A percentile compares a stretch with the other conserved stretches of the same genome.
Evolutionary conservation across 2,329 filamentous ascomycete genomes (phyloP).

Genomic region (Leptographium flavum): DNA sequence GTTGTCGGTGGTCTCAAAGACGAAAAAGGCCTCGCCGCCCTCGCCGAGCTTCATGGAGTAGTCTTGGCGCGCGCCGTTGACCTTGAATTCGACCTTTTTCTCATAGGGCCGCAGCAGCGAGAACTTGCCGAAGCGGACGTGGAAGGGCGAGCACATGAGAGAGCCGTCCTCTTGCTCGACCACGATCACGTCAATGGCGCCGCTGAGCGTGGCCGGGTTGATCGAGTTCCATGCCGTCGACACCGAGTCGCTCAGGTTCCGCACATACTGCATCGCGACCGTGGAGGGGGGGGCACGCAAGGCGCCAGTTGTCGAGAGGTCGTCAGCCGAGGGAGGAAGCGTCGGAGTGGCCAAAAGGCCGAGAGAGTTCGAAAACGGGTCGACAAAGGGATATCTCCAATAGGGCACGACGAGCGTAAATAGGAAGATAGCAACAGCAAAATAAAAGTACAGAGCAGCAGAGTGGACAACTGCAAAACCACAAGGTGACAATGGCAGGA

Average conservation of each 20-base stretch:
- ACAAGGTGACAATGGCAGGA: no score
- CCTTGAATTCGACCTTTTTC: conserved; percentile 96
- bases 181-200: conserved; percentile 97
- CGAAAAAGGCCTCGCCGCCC: conserved; percentile 95
- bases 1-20: conserved; percentile 85
- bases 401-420: neutral
- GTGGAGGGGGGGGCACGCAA: neutral
- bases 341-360: no score
- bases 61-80: conserved; percentile 83
- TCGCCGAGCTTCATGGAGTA: conserved; percentile 98
- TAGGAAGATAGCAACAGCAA: neutral
- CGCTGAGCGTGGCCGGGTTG: conserved; percentile 92
- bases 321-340: neutral
- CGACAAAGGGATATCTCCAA: no score
- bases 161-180: conserved; percentile 89
- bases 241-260: conserved; percentile 86
- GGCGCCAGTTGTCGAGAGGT: neutral
- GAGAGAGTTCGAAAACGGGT: no score
- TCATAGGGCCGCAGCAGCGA: conserved; percentile 87
- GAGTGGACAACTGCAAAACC: no score
- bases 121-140: conserved; percentile 98
- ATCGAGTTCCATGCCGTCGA: conserved; percentile 99
- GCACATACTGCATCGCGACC: conserved; percentile 82
- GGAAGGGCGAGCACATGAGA: conserved; percentile 88
- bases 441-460: no score